Percentiles rank a stretch among this genome's conserved stretches.
These are phyloP conservation scores for Globisporangium canariense DNA, from an alignment of 352 stramenopile genomes.

Conservation along the genomic window DNA sequence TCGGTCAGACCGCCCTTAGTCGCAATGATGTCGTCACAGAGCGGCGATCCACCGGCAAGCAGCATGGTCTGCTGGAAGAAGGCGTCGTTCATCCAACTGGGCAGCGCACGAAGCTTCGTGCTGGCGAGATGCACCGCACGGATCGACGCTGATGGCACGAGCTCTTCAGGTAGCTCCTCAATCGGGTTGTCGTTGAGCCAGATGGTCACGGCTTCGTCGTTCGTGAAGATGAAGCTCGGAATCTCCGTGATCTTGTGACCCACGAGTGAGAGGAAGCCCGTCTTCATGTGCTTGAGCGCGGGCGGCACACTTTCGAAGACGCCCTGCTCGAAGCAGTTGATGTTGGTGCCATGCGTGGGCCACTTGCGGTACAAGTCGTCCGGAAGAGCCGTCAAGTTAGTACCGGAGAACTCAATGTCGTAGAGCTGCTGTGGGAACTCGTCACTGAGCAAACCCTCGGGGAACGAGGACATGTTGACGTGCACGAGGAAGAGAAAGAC, in stretches of 20 bases:
- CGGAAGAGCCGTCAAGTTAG: conserved; percentile 33
- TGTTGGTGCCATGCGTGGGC: neutral
- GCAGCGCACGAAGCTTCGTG: conserved; percentile 6
- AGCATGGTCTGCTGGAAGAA: conserved; percentile 10
- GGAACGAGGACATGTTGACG: conserved; percentile 36
- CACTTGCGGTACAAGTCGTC: conserved; percentile 32
- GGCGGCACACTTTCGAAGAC: conserved; percentile 15
- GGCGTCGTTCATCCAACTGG: conserved; percentile 11
- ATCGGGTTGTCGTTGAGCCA: conserved; percentile 25
- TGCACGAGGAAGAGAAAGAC: conserved; percentile 28
- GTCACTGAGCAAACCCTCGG: conserved; percentile 26
- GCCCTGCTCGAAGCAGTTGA: conserved; percentile 24
- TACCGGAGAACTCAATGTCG: conserved; percentile 39
- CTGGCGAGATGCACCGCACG: conserved; percentile 4
- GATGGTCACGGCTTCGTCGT: conserved; percentile 9
- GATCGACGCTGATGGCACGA: conserved; percentile 17
- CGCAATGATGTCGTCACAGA: conserved; percentile 13
- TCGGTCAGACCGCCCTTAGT: neutral
- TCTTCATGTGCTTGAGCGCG: conserved; percentile 17
- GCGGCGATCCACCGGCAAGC: conserved; percentile 6
- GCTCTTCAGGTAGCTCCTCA: conserved; percentile 11
- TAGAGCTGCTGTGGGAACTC: conserved; percentile 29
- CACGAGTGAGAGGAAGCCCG: conserved; percentile 23
- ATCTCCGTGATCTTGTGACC: conserved; percentile 18
- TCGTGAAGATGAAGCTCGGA: conserved; percentile 16